phyloP scores from a whole-genome alignment of 805 yeast species.

The Zygosaccharomyces kombuchaensis region DNA sequence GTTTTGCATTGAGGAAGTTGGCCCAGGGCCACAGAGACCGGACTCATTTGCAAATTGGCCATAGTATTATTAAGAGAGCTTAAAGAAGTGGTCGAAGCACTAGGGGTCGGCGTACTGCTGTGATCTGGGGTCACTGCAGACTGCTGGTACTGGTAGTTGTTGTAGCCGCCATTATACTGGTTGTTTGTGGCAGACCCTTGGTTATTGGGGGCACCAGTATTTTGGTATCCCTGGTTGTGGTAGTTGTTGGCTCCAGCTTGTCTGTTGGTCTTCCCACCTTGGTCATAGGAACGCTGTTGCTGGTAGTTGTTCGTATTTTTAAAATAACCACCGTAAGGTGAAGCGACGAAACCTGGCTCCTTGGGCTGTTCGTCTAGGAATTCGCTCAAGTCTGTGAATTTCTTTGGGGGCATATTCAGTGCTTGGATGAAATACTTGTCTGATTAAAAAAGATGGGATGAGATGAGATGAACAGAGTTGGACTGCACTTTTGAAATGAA shows the following conservation, averaged over 20 bases:
- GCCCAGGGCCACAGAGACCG: slow-evolving; percentile 55
- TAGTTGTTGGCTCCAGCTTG: slow-evolving; percentile 3
- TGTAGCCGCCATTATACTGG: slow-evolving; percentile 18
- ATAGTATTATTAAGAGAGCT: slow-evolving; percentile 69
- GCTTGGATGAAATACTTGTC: not conserved
- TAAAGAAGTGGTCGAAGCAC: slow-evolving; percentile 67
- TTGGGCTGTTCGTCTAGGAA: slow-evolving; percentile 30
- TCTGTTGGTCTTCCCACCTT: slow-evolving; percentile 13
- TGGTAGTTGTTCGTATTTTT: slow-evolving; percentile 24
- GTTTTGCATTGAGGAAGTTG: slow-evolving; percentile 31
- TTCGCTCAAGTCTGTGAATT: slow-evolving; percentile 29
- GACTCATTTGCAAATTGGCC: slow-evolving; percentile 58
- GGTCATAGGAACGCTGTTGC: slow-evolving; percentile 24
- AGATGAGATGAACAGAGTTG: not conserved
- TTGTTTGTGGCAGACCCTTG: slow-evolving; percentile 11
- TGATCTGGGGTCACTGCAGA: slow-evolving; percentile 36
- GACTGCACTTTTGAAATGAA: not conserved
- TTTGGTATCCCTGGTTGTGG: slow-evolving; percentile 16
- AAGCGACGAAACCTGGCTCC: slow-evolving; percentile 29
- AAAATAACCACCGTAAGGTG: slow-evolving; percentile 35
- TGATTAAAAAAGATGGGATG: slow-evolving; percentile 4
- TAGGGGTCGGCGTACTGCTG: slow-evolving; percentile 38
- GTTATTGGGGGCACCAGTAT: slow-evolving; percentile 13
- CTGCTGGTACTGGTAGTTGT: slow-evolving; percentile 30
- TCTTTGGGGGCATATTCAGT: slow-evolving; percentile 34